These are phyloP conservation scores for Globisporangium paroecandrum DNA, from an alignment of 352 stramenopile genomes.

Conservation along the genomic window DNA sequence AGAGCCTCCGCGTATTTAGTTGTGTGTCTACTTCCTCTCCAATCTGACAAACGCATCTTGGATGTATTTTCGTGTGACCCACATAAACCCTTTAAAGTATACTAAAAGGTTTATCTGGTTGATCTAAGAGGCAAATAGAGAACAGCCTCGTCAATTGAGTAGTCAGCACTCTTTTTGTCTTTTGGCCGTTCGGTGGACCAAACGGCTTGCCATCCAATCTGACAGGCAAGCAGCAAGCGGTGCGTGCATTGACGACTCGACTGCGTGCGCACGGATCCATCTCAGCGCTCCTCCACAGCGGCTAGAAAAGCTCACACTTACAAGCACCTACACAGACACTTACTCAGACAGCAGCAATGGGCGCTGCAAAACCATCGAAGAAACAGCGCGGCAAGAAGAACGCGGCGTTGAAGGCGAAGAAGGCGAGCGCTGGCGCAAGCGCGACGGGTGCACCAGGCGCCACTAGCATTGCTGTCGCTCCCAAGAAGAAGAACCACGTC, in stretches of 20 bases:
- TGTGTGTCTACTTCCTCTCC: too few species aligned
- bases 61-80: too few species aligned
- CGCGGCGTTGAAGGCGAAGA: constrained; percentile 27
- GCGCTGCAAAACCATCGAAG: constrained; percentile 60
- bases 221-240: constrained; percentile 3
- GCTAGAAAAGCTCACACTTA: not conserved
- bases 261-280: not conserved
- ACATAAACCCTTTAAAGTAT: too few species aligned
- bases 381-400: constrained; percentile 79
- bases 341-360: constrained; percentile 26
- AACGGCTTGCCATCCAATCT: not conserved
- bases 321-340: not conserved
- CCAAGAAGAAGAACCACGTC: constrained; percentile 40
- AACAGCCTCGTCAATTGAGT: too few species aligned
- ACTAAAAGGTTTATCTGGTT: too few species aligned
- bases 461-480: constrained; percentile 20
- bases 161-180: not conserved
- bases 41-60: too few species aligned
- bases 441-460: constrained; percentile 5
- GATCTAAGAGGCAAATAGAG: too few species aligned
- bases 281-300: not conserved
- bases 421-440: constrained; percentile 3
- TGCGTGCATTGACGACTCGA: not conserved
- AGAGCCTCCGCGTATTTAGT: not conserved
- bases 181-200: constrained; percentile 14